Percentiles rank a stretch among this genome's conserved stretches.
Evolutionary conservation across 2,329 filamentous ascomycete species (phyloP).

Genomic region (Neofusicoccum cordaticola): DNA sequence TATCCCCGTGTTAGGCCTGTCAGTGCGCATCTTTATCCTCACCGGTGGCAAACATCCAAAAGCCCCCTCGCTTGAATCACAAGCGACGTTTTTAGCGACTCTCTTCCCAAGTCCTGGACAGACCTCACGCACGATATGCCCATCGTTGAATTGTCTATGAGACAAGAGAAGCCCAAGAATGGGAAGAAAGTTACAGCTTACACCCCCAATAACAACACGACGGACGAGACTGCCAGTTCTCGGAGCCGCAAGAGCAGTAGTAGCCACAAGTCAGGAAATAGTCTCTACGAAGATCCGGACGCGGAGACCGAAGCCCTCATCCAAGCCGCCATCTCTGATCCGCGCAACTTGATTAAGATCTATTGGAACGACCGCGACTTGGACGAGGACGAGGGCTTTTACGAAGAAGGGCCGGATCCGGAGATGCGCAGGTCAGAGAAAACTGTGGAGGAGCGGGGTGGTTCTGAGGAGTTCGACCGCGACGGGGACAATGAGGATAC

Average conservation of each 20-base stretch:
- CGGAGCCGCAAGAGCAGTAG: neutral
- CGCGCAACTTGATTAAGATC: neutral
- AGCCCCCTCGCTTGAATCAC: neutral
- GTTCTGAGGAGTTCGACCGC: too few relatives aligned
- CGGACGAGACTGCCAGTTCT: too few relatives aligned
- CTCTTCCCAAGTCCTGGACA: neutral
- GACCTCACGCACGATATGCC: neutral
- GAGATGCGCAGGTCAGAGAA: too few relatives aligned
- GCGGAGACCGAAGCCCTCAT: neutral
- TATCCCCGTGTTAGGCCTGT: neutral
- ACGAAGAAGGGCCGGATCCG: too few relatives aligned
- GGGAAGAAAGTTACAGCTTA: too few relatives aligned
- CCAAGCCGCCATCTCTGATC: neutral
- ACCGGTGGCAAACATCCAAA: neutral
- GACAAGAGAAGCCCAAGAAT: neutral
- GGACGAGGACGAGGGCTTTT: neutral
- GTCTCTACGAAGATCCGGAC: too few relatives aligned
- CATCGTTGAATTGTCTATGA: neutral
- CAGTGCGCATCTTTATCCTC: neutral
- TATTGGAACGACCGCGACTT: neutral
- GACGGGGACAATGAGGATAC: too few relatives aligned
- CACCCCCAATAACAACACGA: too few relatives aligned
- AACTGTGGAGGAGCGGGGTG: too few relatives aligned
- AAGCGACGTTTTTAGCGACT: neutral
- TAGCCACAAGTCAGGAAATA: too few relatives aligned